phyloP scores from a whole-genome alignment of 2,329 filamentous ascomycete genomes.

The Chalaropsis ovoidea region DNA sequence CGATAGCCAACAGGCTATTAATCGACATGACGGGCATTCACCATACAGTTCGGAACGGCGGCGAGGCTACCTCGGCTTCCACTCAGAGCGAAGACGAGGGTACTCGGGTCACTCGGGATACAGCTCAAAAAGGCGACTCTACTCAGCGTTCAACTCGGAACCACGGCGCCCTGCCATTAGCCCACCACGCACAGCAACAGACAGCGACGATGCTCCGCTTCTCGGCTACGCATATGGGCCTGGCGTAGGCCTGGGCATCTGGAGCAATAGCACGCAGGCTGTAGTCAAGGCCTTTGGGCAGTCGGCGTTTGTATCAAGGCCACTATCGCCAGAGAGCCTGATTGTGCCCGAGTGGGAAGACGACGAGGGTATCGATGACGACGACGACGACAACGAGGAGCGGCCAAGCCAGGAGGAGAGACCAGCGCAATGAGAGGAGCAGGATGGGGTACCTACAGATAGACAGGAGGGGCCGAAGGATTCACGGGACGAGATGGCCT shows the following conservation, averaged over 20 bases:
- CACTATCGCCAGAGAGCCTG: slow-evolving; percentile 7
- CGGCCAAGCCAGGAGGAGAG: not conserved
- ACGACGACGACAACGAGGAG: not conserved
- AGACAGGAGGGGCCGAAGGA: not conserved
- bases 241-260: slow-evolving; percentile 16
- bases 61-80: not conserved
- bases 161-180: not conserved
- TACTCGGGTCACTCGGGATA: not conserved
- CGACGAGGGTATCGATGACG: slow-evolving; percentile 14
- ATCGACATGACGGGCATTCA: not conserved
- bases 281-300: slow-evolving; percentile 6
- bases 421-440: not conserved
- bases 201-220: not conserved
- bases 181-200: not conserved
- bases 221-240: slow-evolving; percentile 6
- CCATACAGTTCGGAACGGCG: not conserved
- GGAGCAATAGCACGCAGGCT: slow-evolving; percentile 1
- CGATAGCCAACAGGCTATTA: not conserved
- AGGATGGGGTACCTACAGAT: not conserved
- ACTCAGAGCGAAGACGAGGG: not conserved
- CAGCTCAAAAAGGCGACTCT: slow-evolving; percentile 3
- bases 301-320: not conserved
- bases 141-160: not conserved
- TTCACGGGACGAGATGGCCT: slow-evolving; percentile 2
- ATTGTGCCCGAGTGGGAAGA: slow-evolving; percentile 18